phyloP scores from a whole-genome alignment of 441 rosid genomes.

The Aleurites moluccanus region DNA sequence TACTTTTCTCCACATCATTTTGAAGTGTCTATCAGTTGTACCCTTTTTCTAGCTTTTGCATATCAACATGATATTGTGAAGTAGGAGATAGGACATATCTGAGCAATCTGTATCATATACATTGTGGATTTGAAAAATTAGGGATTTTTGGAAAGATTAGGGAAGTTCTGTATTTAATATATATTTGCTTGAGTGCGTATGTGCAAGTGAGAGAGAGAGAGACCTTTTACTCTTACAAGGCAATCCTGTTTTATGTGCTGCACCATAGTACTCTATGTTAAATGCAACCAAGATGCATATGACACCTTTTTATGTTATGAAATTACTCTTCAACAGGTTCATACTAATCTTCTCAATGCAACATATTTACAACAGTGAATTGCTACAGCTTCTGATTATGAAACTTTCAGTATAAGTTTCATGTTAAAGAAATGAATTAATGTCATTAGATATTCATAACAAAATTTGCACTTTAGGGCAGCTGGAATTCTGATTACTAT shows the following conservation, averaged over 20 bases:
- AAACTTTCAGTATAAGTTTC: not conserved
- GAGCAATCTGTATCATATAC: not conserved
- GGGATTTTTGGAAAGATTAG: not conserved
- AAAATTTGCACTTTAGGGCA: not conserved
- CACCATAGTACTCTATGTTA: not conserved
- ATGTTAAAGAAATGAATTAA: not conserved
- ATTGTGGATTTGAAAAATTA: not conserved
- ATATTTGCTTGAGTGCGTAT: not conserved
- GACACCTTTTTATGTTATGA: not conserved
- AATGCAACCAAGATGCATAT: not conserved
- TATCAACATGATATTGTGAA: not conserved
- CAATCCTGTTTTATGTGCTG: not conserved
- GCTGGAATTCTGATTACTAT: slow-evolving; percentile 5
- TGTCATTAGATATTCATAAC: slow-evolving; percentile 5
- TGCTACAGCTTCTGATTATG: not conserved
- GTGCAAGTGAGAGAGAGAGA: not conserved
- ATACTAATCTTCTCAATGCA: not conserved
- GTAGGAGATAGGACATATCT: not conserved
- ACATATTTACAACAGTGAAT: not conserved
- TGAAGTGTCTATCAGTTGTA: too few species aligned
- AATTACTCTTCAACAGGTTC: not conserved
- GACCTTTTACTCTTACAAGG: not conserved
- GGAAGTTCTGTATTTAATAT: not conserved
- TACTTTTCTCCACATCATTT: not conserved
- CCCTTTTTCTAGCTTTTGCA: too few species aligned